These are phyloP conservation scores for Polyporus tsugae DNA, from an alignment of 1,284 basidiomycete species.

Conservation along the genomic window DNA sequence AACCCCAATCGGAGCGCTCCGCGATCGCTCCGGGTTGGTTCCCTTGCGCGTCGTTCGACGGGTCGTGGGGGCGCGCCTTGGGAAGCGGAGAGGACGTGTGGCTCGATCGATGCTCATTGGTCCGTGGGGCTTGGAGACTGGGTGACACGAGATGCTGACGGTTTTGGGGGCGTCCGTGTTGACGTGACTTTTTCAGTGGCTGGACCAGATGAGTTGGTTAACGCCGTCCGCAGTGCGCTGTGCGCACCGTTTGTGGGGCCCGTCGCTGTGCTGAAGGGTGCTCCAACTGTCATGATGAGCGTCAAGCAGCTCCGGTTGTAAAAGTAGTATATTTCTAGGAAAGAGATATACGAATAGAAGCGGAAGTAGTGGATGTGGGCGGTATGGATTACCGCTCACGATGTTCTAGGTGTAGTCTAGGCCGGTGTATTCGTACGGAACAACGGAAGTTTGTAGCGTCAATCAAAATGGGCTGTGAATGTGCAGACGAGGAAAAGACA, in stretches of 20 bases:
- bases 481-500: background rate
- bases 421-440: background rate
- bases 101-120: background rate
- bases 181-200: slow-evolving; percentile 27
- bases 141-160: background rate
- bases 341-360: background rate
- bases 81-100: background rate
- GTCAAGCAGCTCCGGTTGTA: slow-evolving; percentile 37
- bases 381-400: background rate
- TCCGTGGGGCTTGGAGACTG: too few relatives aligned
- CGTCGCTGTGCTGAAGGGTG: slow-evolving; percentile 30
- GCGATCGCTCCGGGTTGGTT: background rate
- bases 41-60: background rate
- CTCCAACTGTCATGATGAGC: slow-evolving; percentile 34
- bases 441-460: background rate
- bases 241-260: slow-evolving; percentile 34
- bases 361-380: background rate
- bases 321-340: background rate
- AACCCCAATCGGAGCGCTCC: slow-evolving; percentile 1
- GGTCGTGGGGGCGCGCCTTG: background rate
- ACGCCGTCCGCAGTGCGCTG: slow-evolving; percentile 31
- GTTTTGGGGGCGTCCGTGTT: background rate
- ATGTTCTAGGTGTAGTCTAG: background rate
- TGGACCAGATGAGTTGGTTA: slow-evolving; percentile 33
- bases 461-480: background rate